These are phyloP conservation scores for Cercospora sesami DNA, from an alignment of 2,329 filamentous ascomycete genomes.

Conservation along the genomic window DNA sequence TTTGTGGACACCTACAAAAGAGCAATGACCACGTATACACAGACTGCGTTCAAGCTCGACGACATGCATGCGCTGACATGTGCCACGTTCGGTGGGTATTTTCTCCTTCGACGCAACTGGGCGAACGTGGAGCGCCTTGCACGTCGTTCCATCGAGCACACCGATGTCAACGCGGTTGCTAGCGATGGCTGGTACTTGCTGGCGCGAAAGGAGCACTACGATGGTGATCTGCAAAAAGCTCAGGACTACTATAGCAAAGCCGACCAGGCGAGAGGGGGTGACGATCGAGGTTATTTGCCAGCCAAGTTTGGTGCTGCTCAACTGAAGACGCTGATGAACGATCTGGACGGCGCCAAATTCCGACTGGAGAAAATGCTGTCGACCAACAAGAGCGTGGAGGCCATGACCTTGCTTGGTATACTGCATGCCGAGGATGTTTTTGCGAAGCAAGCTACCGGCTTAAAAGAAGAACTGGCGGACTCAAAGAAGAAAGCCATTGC, in stretches of 20 bases:
- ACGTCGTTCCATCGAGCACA: conserved; percentile 90
- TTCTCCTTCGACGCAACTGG: conserved; percentile 78
- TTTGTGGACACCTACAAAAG: conserved; percentile 86
- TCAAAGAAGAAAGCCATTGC: conserved; percentile 84
- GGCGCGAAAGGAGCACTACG: conserved; percentile 85
- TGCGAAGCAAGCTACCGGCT: conserved; percentile 66
- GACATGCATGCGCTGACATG: conserved; percentile 88
- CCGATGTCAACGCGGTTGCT: conserved; percentile 92
- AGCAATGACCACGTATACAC: conserved; percentile 91
- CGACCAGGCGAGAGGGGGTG: conserved; percentile 85
- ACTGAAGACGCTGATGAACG: conserved; percentile 78
- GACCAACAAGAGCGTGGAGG: conserved; percentile 70
- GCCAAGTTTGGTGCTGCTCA: conserved; percentile 95
- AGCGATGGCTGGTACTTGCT: conserved; percentile 98
- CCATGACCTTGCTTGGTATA: conserved; percentile 87
- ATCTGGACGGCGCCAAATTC: conserved; percentile 89
- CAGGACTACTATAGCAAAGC: conserved; percentile 85
- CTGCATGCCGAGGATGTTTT: conserved; percentile 95
- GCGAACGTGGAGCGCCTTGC: conserved; percentile 81
- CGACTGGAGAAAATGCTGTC: conserved; percentile 85
- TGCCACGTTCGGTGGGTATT: conserved; percentile 86
- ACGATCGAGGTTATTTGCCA: conserved; percentile 87
- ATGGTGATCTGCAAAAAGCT: conserved; percentile 71
- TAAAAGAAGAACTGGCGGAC: conserved; percentile 81
- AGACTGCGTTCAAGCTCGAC: conserved; percentile 90